Evolutionary conservation across 2,329 filamentous ascomycete genomes (phyloP).

Genomic region (Cucurbitaria berberidis): DNA sequence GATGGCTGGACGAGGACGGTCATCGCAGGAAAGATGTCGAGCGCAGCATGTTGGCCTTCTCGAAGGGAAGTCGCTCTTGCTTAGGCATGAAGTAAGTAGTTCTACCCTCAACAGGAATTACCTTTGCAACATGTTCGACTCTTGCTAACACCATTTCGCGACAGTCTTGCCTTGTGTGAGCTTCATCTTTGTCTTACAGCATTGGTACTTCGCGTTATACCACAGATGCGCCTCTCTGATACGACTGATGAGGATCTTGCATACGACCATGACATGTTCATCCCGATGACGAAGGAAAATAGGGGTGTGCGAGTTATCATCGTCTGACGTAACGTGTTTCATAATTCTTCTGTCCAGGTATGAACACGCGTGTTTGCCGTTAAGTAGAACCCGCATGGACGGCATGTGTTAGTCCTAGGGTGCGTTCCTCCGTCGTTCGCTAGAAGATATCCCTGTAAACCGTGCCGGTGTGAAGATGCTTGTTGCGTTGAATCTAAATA

Average conservation of each 20-base stretch:
- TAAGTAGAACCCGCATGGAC: too few relatives aligned
- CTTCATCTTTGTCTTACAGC: constrained; percentile 29
- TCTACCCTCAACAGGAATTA: too few relatives aligned
- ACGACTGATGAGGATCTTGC: constrained; percentile 28
- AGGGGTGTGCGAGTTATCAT: constrained; percentile 31
- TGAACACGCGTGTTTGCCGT: too few relatives aligned
- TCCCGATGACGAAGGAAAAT: constrained; percentile 33
- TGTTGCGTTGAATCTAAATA: too few relatives aligned
- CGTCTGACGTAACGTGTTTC: background rate
- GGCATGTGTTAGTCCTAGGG: too few relatives aligned
- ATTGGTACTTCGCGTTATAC: constrained; percentile 28
- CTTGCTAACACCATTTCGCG: constrained; percentile 4
- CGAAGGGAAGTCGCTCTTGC: constrained; percentile 40
- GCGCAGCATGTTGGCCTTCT: constrained; percentile 37
- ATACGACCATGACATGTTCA: constrained; percentile 37
- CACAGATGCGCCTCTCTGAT: constrained; percentile 30
- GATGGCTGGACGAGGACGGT: constrained; percentile 38
- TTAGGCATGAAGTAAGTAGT: constrained; percentile 44
- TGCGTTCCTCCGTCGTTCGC: too few relatives aligned
- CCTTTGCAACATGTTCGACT: background rate
- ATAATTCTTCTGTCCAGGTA: too few relatives aligned
- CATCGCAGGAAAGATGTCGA: constrained; percentile 33
- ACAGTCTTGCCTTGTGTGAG: constrained; percentile 31
- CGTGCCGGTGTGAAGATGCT: too few relatives aligned
- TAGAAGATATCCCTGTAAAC: too few relatives aligned